Evolutionary conservation across 2,329 filamentous ascomycete species (phyloP).

Genomic region (Claviceps paspali): DNA sequence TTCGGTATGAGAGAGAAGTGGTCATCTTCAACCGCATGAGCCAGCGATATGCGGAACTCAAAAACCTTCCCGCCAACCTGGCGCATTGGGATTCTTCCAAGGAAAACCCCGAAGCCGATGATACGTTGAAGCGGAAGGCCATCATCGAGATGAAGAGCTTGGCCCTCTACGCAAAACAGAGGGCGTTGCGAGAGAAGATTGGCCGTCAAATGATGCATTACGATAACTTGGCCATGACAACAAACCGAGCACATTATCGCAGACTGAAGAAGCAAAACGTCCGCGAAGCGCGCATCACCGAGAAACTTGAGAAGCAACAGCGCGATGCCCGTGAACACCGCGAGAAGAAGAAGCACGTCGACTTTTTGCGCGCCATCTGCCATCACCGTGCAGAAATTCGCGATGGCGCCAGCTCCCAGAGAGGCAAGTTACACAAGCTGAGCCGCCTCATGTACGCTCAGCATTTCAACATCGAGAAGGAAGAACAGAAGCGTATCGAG

Average conservation of each 20-base stretch:
- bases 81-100: conserved; percentile 74
- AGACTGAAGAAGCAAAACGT: conserved; percentile 96
- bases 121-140: conserved; percentile 72
- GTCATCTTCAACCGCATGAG: conserved; percentile 83
- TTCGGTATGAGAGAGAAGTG: conserved; percentile 75
- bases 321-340: conserved; percentile 89
- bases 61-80: conserved; percentile 69
- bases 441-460: conserved; percentile 78
- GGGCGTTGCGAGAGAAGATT: conserved; percentile 70
- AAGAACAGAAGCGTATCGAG: conserved; percentile 97
- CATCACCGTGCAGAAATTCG: conserved; percentile 68
- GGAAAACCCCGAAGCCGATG: conserved; percentile 52
- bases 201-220: conserved; percentile 88
- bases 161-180: conserved; percentile 75
- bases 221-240: conserved; percentile 93
- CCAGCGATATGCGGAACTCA: conserved; percentile 70
- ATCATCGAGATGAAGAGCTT: conserved; percentile 93
- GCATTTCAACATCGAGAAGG: conserved; percentile 94
- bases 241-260: conserved; percentile 79
- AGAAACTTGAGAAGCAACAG: conserved; percentile 98
- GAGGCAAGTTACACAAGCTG: conserved; percentile 67
- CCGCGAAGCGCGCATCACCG: conserved; percentile 87
- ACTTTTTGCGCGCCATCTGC: conserved; percentile 78
- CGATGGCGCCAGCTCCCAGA: conserved; percentile 50
- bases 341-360: conserved; percentile 93